Evolutionary conservation across 495 filamentous ascomycete genomes (phyloP).

Genomic region (Penicillium chermesinum): DNA sequence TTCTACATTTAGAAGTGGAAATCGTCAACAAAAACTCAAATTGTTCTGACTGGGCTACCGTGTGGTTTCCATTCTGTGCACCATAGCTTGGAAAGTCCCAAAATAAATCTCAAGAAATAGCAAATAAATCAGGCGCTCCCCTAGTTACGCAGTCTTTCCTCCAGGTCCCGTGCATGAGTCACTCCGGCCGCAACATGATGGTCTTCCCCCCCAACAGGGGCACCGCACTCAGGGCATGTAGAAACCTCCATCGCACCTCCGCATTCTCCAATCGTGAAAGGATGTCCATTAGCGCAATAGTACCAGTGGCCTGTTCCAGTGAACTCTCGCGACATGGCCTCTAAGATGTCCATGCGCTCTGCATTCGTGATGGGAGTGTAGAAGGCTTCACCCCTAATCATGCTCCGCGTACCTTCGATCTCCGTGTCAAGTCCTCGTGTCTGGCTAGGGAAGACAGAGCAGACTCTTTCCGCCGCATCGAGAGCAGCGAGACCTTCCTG

Average conservation of each 20-base stretch:
- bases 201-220: constrained; percentile 1
- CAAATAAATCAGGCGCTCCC: neutral
- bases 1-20: too few relatives aligned
- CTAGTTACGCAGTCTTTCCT: neutral
- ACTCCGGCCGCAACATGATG: neutral
- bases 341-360: constrained; percentile 5
- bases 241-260: constrained; percentile 13
- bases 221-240: constrained; percentile 3
- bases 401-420: constrained; percentile 1
- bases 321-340: constrained; percentile 1
- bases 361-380: neutral
- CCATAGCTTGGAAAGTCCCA: too few relatives aligned
- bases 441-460: neutral
- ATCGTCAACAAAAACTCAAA: too few relatives aligned
- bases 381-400: neutral
- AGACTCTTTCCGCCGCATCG: neutral
- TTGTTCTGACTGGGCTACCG: too few relatives aligned
- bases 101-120: neutral
- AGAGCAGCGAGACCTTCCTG: neutral
- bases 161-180: constrained; percentile 1
- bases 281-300: constrained; percentile 16
- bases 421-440: constrained; percentile 1
- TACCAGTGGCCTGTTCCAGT: constrained; percentile 16
- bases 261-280: constrained; percentile 15
- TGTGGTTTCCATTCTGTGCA: too few relatives aligned